Conservation (phyloP, 2,329 filamentous ascomycete genomes). For the Fusarium sp. region DNA sequence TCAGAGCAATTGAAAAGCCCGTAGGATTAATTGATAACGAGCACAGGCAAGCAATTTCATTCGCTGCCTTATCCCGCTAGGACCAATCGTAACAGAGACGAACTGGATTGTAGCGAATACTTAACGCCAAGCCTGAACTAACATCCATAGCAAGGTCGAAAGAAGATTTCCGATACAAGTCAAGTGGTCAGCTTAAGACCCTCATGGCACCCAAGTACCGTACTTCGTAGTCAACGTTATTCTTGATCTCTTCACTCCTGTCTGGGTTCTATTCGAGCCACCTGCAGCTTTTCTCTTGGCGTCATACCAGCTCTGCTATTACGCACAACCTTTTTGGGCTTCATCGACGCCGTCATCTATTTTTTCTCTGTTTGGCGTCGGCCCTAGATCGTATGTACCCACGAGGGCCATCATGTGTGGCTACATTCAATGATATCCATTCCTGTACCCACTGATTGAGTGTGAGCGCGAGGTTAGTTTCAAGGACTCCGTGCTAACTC, state of each 20-base stretch:
- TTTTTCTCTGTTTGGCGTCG: conserved; percentile 31
- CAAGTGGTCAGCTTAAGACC: conserved; percentile 21
- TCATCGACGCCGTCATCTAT: conserved; percentile 42
- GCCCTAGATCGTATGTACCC: conserved; percentile 42
- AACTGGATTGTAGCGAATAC: conserved; percentile 14
- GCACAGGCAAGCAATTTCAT: conserved; percentile 19
- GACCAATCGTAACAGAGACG: conserved; percentile 31
- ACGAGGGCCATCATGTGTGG: conserved; percentile 28
- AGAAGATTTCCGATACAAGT: conserved; percentile 14
- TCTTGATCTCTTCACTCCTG: conserved; percentile 7
- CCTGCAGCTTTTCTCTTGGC: conserved; percentile 39
- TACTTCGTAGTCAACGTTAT: no score
- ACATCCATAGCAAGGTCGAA: conserved; percentile 8
- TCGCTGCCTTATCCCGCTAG: conserved; percentile 37
- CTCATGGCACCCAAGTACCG: conserved; percentile 32
- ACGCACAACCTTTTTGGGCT: conserved; percentile 35
- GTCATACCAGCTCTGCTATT: conserved; percentile 15
- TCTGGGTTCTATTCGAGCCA: conserved; percentile 24
- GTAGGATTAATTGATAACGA: conserved; percentile 44
- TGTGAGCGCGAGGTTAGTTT: conserved; percentile 29
- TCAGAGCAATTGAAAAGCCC: conserved; percentile 10
- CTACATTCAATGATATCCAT: conserved; percentile 26
- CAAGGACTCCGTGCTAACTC: conserved; percentile 33
- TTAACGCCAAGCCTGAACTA: conserved; percentile 29
- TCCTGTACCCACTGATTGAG: conserved; percentile 10